Evolutionary conservation across 2,329 filamentous ascomycete genomes (phyloP), one percentile per base, ranked within the genome.

Genomic region (Cytospora mali): DNA sequence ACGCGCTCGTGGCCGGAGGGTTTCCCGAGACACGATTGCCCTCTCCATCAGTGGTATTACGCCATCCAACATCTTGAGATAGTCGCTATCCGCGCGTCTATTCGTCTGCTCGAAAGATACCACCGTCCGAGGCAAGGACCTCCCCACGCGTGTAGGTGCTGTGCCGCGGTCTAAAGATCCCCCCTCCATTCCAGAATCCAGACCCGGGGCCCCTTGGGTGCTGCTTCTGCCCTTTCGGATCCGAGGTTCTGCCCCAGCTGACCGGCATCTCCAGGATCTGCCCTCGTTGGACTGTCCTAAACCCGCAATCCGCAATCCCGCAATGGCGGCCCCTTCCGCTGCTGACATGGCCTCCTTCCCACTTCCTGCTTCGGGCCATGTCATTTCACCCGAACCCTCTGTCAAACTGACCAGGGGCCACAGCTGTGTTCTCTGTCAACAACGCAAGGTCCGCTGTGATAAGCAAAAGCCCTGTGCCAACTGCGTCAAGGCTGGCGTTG

Each of bases 371-470:
- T 64, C 69, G 67, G 65, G 55, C 39, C 51, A 63, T 52, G 58
- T 64, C 55, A 66, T 61, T 10, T 57, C 60, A 39, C 31, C 64
- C 64, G 81, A 84, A 64, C 70, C 77, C 58, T 76, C 78, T 46
- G 74, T 76, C 61, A 86, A 86, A 73, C 74, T 86, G 68, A 86
- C 83, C 46, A 79, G 84, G 55, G 84, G 84, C 63, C 84, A 84
- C 65, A 85, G 83, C 64, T 94, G 91, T 70, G 81, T 91, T 16
- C 80, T 88, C 23, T 94, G 91, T 71, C 89, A 93, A 72, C 88
- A 90, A 72, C 85, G 89, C 65, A 92, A 92, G 73, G 83, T 92
- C 49, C 87, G 87, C 64, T 92, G 90, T 74, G 87, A 92, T 74
- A 89, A 88, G 74, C 85, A 82, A 68, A 87, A 87, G 74, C 89